phyloP scores from a whole-genome alignment of 345 rosid species.

The thale cress (Arabidopsis thaliana) region TAIR10.1 NC_003074.8:959001-959500 shows the following conservation, averaged over 20 bases:
- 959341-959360: background rate
- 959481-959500: conserved; percentile 92
- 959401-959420: conserved; percentile 92
- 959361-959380: conserved; percentile 5
- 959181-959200: conserved; percentile 32
- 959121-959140: conserved; percentile 42
- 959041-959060: conserved; percentile 98
- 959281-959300: conserved; percentile 74
- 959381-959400: conserved; percentile 74
- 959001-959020: conserved; percentile 91
- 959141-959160: conserved; percentile 5
- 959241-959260: conserved; percentile 89
- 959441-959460: conserved; percentile 87
- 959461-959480: conserved; percentile 98
- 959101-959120: conserved; percentile 89
- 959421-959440: conserved; percentile 87
- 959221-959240: conserved; percentile 82
- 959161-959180: background rate
- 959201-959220: conserved; percentile 76
- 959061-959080: conserved; percentile 97
- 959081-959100: conserved; percentile 87
- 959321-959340: background rate
- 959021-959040: conserved; percentile 83
- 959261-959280: conserved; percentile 94
- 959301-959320: conserved; percentile 9